Conservation (phyloP, 495 filamentous ascomycete species). For the Aspergillus steynii region DNA sequence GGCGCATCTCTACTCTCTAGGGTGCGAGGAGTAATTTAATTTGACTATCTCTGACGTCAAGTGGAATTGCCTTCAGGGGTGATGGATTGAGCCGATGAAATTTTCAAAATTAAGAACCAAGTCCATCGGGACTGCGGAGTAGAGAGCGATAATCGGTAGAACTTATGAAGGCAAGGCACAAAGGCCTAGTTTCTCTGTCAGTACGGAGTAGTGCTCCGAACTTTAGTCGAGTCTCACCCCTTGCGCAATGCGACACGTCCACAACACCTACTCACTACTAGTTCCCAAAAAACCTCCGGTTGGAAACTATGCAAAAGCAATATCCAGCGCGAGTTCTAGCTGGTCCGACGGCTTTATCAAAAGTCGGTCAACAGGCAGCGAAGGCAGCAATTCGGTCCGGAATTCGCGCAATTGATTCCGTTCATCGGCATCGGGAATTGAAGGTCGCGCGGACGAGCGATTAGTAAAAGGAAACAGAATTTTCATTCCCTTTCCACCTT, state of each 20-base stretch:
- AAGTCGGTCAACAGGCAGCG: constrained; percentile 5
- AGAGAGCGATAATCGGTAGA: not conserved
- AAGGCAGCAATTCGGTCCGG: constrained; percentile 2
- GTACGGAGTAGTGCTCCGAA: not conserved
- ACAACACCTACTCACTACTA: not conserved
- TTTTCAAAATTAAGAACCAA: not conserved
- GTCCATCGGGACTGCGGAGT: not conserved
- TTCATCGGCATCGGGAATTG: constrained; percentile 12
- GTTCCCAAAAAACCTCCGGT: not conserved
- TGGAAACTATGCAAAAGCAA: not conserved
- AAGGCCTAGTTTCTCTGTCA: not conserved
- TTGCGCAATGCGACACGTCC: not conserved
- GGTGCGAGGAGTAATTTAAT: not conserved
- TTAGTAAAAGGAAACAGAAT: constrained; percentile 2
- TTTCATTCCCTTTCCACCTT: not conserved
- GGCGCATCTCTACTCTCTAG: not conserved
- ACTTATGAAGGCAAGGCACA: not conserved
- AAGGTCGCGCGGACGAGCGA: not conserved
- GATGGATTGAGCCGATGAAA: not conserved
- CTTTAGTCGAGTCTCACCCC: no score
- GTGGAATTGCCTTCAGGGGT: no score
- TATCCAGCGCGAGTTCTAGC: not conserved
- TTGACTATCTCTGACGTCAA: not conserved
- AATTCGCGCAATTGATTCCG: constrained; percentile 11
- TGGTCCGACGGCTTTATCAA: not conserved